phyloP scores from a whole-genome alignment of 345 rosid genomes.

The Citrus mangshanensis region DNA sequence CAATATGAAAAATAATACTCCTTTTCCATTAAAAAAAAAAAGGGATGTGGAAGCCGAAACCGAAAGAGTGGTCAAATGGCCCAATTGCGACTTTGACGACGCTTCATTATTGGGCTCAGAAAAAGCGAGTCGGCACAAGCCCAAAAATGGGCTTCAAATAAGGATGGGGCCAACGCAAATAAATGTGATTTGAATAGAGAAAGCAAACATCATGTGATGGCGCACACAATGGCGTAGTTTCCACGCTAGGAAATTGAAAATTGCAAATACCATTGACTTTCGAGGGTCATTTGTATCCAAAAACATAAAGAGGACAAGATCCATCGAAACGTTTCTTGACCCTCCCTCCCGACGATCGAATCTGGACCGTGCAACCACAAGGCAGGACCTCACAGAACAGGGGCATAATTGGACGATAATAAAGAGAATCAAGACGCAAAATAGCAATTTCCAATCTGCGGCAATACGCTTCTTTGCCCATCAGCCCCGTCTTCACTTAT shows the following conservation, averaged over 20 bases:
- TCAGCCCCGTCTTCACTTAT: not conserved
- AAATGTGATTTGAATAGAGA: not conserved
- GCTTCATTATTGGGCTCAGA: not conserved
- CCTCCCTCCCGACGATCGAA: constrained; percentile 6
- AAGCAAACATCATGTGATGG: not conserved
- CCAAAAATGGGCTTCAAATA: not conserved
- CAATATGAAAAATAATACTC: too few species aligned
- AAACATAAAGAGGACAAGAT: not conserved
- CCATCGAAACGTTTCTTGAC: not conserved
- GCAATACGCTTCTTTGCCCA: not conserved
- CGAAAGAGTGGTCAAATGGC: not conserved
- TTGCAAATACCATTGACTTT: constrained; percentile 15
- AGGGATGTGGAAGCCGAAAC: not conserved
- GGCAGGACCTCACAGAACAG: not conserved
- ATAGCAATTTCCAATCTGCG: not conserved
- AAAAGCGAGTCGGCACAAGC: not conserved
- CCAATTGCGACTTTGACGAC: too few species aligned
- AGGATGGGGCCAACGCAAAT: not conserved
- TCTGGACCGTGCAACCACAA: constrained; percentile 20
- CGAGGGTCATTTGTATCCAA: not conserved
- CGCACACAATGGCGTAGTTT: constrained; percentile 27
- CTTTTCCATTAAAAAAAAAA: not conserved
- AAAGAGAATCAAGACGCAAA: not conserved
- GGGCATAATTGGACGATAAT: constrained; percentile 13
- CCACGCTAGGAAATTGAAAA: constrained; percentile 24